Percentiles rank a stretch among this genome's conserved stretches.
These are phyloP conservation scores for Colletotrichum limetticola DNA, from an alignment of 2,329 filamentous ascomycete genomes.

Conservation along the genomic window DNA sequence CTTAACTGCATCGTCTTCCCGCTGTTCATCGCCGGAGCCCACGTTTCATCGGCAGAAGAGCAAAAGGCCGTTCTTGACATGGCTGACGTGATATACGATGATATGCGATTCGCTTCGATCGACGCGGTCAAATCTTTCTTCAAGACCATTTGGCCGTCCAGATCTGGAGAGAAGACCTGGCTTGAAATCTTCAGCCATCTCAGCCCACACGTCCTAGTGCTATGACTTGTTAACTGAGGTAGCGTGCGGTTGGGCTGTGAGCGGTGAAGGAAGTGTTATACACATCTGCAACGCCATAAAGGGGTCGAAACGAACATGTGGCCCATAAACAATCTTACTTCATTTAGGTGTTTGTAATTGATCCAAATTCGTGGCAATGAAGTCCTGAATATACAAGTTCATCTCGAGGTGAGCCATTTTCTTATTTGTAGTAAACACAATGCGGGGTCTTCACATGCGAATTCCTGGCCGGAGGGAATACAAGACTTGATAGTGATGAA, in stretches of 20 bases:
- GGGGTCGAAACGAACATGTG: not conserved
- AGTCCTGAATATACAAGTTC: too few relatives aligned
- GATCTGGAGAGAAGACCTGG: not conserved
- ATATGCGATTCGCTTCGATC: conserved; percentile 51
- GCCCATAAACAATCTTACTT: too few relatives aligned
- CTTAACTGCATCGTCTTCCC: conserved; percentile 53
- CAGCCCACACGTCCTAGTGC: not conserved
- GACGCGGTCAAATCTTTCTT: conserved; percentile 32
- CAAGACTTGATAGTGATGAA: too few relatives aligned
- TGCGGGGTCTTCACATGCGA: too few relatives aligned
- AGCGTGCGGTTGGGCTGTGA: not conserved
- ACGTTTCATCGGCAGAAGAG: conserved; percentile 44
- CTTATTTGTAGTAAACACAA: too few relatives aligned
- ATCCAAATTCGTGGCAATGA: too few relatives aligned
- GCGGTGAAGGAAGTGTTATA: not conserved
- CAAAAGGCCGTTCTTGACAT: conserved; percentile 38
- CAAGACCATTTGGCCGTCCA: not conserved
- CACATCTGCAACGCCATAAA: not conserved
- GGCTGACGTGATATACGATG: conserved; percentile 41
- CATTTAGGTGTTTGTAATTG: too few relatives aligned
- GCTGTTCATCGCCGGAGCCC: conserved; percentile 49
- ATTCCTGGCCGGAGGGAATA: too few relatives aligned
- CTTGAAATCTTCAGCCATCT: not conserved
- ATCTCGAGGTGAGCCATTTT: too few relatives aligned
- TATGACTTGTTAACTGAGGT: not conserved